These are phyloP conservation scores for Moniliophthora roreri DNA, from an alignment of 1,284 basidiomycete genomes.

Conservation along the genomic window DNA sequence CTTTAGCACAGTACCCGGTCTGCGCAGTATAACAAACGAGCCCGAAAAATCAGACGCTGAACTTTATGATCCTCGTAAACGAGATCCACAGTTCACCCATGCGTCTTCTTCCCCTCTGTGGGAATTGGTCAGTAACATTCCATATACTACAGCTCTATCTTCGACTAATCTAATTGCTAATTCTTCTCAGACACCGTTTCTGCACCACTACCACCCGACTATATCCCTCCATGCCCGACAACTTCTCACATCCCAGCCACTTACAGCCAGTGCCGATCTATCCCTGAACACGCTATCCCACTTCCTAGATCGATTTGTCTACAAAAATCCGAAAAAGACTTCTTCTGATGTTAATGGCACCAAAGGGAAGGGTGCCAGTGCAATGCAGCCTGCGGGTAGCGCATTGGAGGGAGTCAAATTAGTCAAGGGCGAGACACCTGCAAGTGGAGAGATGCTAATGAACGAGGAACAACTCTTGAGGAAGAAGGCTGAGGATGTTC, in stretches of 20 bases:
- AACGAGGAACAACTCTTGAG: constrained; percentile 84
- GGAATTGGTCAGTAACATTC: too few species aligned
- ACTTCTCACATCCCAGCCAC: constrained; percentile 67
- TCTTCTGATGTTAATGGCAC: constrained; percentile 22
- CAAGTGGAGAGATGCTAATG: constrained; percentile 48
- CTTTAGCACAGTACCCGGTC: constrained; percentile 71
- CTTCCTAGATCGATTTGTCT: constrained; percentile 88
- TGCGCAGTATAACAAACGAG: constrained; percentile 66
- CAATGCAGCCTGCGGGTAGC: constrained; percentile 93
- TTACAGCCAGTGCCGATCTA: constrained; percentile 87
- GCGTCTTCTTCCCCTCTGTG: constrained; percentile 84
- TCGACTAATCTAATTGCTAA: not conserved
- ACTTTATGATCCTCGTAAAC: constrained; percentile 84
- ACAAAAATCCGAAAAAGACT: constrained; percentile 92
- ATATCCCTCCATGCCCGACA: constrained; percentile 86
- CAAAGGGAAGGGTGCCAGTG: constrained; percentile 74
- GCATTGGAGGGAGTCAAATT: constrained; percentile 69
- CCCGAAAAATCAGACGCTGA: constrained; percentile 38
- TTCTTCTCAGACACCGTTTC: constrained; percentile 76
- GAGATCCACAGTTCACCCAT: constrained; percentile 88
- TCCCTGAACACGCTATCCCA: constrained; percentile 91
- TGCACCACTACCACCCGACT: constrained; percentile 91
- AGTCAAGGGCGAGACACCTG: constrained; percentile 63
- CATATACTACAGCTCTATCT: too few species aligned
- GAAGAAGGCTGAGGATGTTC: constrained; percentile 72